Base-by-base conservation (phyloP, 192 early-diverging fungal genomes). In the Kappamyces sp. region DNA sequence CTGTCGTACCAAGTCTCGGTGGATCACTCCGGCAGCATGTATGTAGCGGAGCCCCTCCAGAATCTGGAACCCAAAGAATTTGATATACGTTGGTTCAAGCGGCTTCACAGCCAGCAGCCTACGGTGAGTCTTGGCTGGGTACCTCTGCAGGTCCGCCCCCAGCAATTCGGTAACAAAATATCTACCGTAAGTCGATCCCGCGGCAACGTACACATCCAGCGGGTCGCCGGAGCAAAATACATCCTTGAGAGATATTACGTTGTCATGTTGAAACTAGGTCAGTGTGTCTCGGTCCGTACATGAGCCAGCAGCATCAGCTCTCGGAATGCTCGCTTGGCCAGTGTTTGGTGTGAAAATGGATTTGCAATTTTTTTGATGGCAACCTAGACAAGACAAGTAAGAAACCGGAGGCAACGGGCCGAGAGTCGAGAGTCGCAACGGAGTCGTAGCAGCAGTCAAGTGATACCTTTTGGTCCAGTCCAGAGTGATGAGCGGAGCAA, bases 61-160 rank as follows among this genome's bases (percentile, higher is more conserved):
- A 50, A 98, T 92, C 66, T 98, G 95, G 70, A 94, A 98, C 67
- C 93, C 78, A 72, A 98, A 98, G 83, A 93, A 98, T 72, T 98
- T 91, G 61, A 94, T 88, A 59, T 93, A 94, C 68, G 93, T 91
- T 69, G 90, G 90, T 58, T 94, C 92, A 54, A 98, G 74, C 31
- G 90, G 90, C 61, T 91, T 79, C 40, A 89, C 88, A 48, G 87
- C 87, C 46, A 95, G 75, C 47, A 98, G 80, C 23, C 23, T 23
- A 23, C 23, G 23, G 23, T 23, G 23, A 23, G 23, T 23, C 23
- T 23, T 23, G 23, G 23, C 23, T 0, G 23, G 23, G 23, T 23
- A 23, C 47, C 93, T 86, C 70, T 95, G 92, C 48, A 98, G 78
- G 73, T 98, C 95, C 1, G 95, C 94, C 60, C 92, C 95, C 15